Conservation (phyloP, 2,329 filamentous ascomycete genomes). For the Fusarium clavum region DNA sequence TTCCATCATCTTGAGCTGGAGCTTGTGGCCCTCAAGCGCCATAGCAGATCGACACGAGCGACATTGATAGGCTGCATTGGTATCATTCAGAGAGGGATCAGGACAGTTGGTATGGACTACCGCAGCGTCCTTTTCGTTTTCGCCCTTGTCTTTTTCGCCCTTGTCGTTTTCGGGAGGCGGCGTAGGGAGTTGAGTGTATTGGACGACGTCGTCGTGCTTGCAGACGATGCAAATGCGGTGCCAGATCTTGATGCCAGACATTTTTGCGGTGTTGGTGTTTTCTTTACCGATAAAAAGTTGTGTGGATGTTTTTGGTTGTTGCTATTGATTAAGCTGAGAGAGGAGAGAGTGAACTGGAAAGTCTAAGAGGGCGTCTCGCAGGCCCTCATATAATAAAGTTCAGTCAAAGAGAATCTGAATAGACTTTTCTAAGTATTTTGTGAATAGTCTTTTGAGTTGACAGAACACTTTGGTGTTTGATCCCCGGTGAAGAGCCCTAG, state of each 20-base stretch:
- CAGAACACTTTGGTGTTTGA: neutral
- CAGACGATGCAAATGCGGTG: conserved; percentile 15
- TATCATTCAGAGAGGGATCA: neutral
- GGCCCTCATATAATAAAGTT: neutral
- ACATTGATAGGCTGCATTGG: conserved; percentile 13
- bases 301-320: neutral
- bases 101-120: neutral
- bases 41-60: conserved; percentile 8
- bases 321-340: neutral
- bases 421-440: neutral
- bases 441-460: neutral
- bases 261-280: neutral
- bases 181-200: neutral
- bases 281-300: neutral
- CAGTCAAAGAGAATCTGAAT: neutral
- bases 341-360: too few species aligned
- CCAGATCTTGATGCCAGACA: conserved; percentile 10
- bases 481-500: neutral
- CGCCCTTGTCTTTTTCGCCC: neutral
- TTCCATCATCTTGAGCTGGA: conserved; percentile 8
- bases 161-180: neutral
- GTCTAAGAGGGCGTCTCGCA: neutral
- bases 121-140: neutral
- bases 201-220: neutral
- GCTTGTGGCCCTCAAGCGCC: neutral